These are phyloP conservation scores for Xylaria nigripes DNA, from an alignment of 495 filamentous ascomycete genomes.

Conservation along the genomic window DNA sequence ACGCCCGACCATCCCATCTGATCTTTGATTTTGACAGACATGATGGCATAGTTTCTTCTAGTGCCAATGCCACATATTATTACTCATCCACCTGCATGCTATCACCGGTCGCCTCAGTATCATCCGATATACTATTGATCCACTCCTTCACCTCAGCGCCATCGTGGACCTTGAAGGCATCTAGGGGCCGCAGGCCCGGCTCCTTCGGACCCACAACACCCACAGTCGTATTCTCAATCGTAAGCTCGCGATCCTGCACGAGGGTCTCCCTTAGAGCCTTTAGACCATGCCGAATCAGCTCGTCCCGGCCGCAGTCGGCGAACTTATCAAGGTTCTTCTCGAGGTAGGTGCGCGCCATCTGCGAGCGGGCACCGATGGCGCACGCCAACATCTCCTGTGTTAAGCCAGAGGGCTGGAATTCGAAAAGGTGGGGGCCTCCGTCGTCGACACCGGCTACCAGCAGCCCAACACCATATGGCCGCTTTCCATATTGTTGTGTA, in stretches of 20 bases:
- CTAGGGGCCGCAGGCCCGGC: conserved; percentile 48
- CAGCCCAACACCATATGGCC: conserved; percentile 92
- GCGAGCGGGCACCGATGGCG: conserved; percentile 88
- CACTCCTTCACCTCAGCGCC: conserved; percentile 76
- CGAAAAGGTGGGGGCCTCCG: conserved; percentile 87
- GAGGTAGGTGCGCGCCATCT: conserved; percentile 95
- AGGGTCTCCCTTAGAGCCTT: conserved; percentile 90
- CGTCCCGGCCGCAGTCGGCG: conserved; percentile 60
- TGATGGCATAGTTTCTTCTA: background rate
- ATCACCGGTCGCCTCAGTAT: conserved; percentile 47
- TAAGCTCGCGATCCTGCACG: conserved; percentile 94
- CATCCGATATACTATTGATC: conserved; percentile 58
- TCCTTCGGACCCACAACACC: conserved; percentile 65
- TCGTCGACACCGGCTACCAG: conserved; percentile 92
- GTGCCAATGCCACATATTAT: background rate
- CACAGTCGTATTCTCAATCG: conserved; percentile 89
- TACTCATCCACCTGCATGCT: conserved; percentile 74
- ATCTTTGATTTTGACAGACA: background rate
- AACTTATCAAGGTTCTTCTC: conserved; percentile 86
- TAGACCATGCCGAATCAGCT: conserved; percentile 84
- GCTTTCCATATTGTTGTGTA: conserved; percentile 94
- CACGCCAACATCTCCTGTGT: conserved; percentile 95
- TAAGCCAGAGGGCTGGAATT: conserved; percentile 94
- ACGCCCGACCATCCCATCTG: background rate
- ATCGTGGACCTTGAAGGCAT: conserved; percentile 89